Conservation (phyloP, 164 flowering plant species). For the Aristolochia fimbriata region DNA sequence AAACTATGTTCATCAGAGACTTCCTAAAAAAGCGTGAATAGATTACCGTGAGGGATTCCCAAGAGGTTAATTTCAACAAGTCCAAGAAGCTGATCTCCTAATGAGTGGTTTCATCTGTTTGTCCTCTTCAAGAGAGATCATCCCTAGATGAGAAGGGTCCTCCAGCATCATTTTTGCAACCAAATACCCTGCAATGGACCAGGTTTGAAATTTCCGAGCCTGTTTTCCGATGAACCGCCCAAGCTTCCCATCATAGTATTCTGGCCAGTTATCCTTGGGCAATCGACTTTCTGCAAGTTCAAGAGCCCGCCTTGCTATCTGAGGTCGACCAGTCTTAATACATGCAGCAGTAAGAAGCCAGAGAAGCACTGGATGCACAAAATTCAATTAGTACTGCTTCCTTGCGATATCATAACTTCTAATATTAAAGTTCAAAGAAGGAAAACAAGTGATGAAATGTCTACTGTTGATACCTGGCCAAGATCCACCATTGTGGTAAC, state of each 20-base stretch:
- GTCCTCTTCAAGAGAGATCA: slow-evolving; percentile 52
- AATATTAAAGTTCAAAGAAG: not conserved
- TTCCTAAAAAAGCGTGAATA: no score
- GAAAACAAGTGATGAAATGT: not conserved
- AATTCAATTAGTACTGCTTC: not conserved
- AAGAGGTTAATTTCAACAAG: slow-evolving; percentile 15
- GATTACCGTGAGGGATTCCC: not conserved
- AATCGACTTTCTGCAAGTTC: slow-evolving; percentile 44
- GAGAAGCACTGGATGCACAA: slow-evolving; percentile 28
- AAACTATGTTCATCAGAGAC: no score
- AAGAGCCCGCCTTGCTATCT: slow-evolving; percentile 42
- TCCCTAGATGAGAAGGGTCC: slow-evolving; percentile 47
- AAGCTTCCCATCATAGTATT: slow-evolving; percentile 50
- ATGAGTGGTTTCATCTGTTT: slow-evolving; percentile 36
- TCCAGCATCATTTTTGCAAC: slow-evolving; percentile 66
- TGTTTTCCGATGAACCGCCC: slow-evolving; percentile 51
- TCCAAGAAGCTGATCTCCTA: slow-evolving; percentile 43
- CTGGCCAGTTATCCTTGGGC: slow-evolving; percentile 49
- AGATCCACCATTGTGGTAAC: slow-evolving; percentile 90
- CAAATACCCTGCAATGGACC: slow-evolving; percentile 61
- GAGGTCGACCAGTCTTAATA: slow-evolving; percentile 44
- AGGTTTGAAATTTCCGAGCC: slow-evolving; percentile 48
- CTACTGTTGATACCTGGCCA: slow-evolving; percentile 63
- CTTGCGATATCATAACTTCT: not conserved
- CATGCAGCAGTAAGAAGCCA: slow-evolving; percentile 61